phyloP scores from a whole-genome alignment of 1,139 yeast species.

The Yamadazyma aaseri region DNA sequence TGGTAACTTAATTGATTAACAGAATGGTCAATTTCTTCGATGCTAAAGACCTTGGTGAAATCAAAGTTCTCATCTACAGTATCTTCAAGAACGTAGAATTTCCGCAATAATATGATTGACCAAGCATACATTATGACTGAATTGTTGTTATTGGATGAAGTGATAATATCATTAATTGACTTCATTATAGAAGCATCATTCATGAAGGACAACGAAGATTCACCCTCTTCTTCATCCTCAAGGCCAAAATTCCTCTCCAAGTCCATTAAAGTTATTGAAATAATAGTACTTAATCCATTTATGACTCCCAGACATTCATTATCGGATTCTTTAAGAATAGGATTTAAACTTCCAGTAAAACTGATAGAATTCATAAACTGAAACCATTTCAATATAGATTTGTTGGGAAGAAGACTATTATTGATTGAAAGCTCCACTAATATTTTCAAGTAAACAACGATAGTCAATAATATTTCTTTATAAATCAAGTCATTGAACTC shows the following conservation, averaged over 20 bases:
- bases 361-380: conserved; percentile 43
- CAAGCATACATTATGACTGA: conserved; percentile 64
- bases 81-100: conserved; percentile 49
- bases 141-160: conserved; percentile 30
- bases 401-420: conserved; percentile 29
- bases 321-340: conserved; percentile 31
- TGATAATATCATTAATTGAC: conserved; percentile 36
- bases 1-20: conserved; percentile 40
- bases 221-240: conserved; percentile 31
- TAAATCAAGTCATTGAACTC: conserved; percentile 24
- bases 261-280: conserved; percentile 54
- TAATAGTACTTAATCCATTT: conserved; percentile 47
- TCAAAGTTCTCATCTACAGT: conserved; percentile 11
- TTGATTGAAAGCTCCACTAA: conserved; percentile 40
- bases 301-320: conserved; percentile 28
- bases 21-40: conserved; percentile 16
- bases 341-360: conserved; percentile 32
- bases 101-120: conserved; percentile 64
- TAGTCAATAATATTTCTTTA: conserved; percentile 35
- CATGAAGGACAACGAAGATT: too few relatives aligned
- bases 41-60: conserved; percentile 14
- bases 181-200: conserved; percentile 42
- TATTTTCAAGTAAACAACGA: conserved; percentile 44
- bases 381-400: conserved; percentile 55
- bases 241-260: conserved; percentile 46